A percentile compares a stretch with the other conserved stretches of the same genome.
Conservation (phyloP, 257 asterid genomes). For the Linaria vulgaris region DNA sequence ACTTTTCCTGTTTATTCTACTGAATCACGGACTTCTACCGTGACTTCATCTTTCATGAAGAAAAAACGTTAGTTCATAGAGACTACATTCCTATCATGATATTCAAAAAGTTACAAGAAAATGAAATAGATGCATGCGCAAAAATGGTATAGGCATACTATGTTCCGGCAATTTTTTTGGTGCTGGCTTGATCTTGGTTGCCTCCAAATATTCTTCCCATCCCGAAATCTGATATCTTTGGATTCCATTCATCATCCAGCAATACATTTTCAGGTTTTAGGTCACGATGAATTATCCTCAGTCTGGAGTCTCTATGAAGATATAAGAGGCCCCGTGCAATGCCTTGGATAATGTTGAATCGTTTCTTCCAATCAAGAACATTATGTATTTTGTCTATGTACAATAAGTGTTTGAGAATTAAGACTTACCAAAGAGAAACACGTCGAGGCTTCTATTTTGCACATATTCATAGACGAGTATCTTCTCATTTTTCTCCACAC, state of each 20-base stretch:
- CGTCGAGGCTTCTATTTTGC: slow-evolving; percentile 38
- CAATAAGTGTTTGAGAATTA: no score
- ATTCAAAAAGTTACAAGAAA: no score
- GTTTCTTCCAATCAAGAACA: slow-evolving; percentile 34
- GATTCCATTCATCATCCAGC: slow-evolving; percentile 31
- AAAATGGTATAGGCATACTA: slow-evolving; percentile 29
- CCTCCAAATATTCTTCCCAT: slow-evolving; percentile 34
- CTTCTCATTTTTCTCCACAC: slow-evolving; percentile 31
- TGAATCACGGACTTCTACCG: no score
- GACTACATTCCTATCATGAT: no score
- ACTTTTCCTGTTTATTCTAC: no score
- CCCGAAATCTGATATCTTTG: slow-evolving; percentile 39
- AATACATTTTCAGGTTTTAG: slow-evolving; percentile 35
- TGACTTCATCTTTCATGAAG: no score
- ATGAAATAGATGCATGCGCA: no score
- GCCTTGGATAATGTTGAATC: slow-evolving; percentile 31
- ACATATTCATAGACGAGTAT: slow-evolving; percentile 40
- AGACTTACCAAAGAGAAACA: slow-evolving; percentile 31
- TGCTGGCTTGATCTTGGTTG: slow-evolving; percentile 31
- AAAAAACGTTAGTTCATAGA: no score
- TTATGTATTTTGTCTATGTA: slow-evolving; percentile 15
- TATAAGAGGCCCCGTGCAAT: slow-evolving; percentile 36
- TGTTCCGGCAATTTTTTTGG: slow-evolving; percentile 40
- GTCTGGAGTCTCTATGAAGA: slow-evolving; percentile 41
- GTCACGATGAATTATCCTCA: slow-evolving; percentile 37